Evolutionary conservation across 768 basidiomycete species (phyloP).

Genomic region (Polyporus arcularius): DNA sequence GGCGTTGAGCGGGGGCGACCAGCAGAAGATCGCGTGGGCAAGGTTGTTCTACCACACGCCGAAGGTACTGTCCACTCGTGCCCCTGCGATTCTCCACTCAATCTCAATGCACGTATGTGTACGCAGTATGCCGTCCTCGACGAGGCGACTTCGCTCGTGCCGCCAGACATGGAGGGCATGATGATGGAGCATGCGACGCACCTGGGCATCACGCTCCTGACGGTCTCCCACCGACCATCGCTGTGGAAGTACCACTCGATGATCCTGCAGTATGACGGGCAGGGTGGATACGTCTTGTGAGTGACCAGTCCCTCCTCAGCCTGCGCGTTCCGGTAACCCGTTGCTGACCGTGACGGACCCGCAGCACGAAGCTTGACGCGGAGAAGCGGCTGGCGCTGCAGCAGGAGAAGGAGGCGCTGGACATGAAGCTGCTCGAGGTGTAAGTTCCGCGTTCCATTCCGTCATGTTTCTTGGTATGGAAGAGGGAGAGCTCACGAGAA

Average conservation of each 20-base stretch:
- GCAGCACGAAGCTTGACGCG: conserved; percentile 84
- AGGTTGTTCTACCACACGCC: conserved; percentile 94
- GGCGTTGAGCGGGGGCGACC: conserved; percentile 90
- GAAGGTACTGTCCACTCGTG: conserved; percentile 50
- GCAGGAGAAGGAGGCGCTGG: conserved; percentile 90
- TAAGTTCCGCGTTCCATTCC: conserved; percentile 41
- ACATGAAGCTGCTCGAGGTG: conserved; percentile 85
- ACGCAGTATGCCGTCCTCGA: conserved; percentile 91
- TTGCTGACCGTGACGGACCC: conserved; percentile 3
- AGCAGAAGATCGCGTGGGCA: conserved; percentile 98
- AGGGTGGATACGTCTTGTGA: conserved; percentile 94
- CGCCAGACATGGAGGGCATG: conserved; percentile 85
- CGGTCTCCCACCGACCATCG: conserved; percentile 93
- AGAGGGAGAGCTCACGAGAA: neutral
- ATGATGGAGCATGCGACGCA: conserved; percentile 94
- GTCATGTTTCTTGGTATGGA: too few relatives aligned
- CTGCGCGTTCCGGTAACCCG: neutral
- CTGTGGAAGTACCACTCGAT: conserved; percentile 91
- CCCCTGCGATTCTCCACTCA: neutral
- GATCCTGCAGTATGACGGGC: conserved; percentile 90
- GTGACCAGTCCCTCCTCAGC: conserved; percentile 32
- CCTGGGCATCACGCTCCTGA: conserved; percentile 88
- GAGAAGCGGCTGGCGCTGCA: conserved; percentile 88
- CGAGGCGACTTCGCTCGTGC: conserved; percentile 94
- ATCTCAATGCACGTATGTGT: neutral